A percentile compares a stretch with the other conserved stretches of the same genome.
Conservation (phyloP, 108 stramenopile genomes). For the Nitzschia sp. region DNA sequence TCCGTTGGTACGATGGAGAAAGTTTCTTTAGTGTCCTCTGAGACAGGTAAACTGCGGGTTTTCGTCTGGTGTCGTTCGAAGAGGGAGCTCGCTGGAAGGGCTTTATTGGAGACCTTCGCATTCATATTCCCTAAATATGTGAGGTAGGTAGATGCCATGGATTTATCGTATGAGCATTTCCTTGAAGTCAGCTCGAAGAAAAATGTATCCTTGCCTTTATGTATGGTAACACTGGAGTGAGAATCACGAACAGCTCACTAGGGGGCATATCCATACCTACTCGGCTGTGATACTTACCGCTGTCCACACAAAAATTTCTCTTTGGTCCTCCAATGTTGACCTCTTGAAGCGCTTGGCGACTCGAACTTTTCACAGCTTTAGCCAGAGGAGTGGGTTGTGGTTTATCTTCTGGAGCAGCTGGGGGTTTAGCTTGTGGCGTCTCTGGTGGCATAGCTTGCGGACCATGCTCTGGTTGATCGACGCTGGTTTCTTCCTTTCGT, state of each 20-base stretch:
- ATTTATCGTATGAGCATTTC: neutral
- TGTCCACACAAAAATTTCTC: slow-evolving; percentile 1
- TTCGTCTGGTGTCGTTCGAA: no score
- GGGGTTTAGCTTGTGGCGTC: neutral
- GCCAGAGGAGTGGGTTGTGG: neutral
- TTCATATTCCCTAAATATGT: slow-evolving; percentile 3
- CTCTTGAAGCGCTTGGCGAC: neutral
- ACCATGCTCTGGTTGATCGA: neutral
- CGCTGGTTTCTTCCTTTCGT: neutral
- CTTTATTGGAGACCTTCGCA: no score
- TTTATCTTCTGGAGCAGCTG: neutral
- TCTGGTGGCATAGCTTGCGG: neutral
- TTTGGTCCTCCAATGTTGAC: neutral
- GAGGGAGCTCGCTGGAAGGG: no score
- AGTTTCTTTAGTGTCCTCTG: neutral
- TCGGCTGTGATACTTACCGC: slow-evolving; percentile 14
- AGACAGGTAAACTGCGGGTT: neutral
- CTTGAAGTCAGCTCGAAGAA: slow-evolving; percentile 3
- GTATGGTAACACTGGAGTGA: no score
- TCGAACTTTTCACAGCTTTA: no score
- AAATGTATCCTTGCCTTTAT: neutral
- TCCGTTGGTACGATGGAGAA: neutral
- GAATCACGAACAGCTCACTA: neutral
- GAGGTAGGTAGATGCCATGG: slow-evolving; percentile 1
- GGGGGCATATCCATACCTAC: neutral